Percentiles rank a stretch among this genome's conserved stretches.
Evolutionary conservation across 2,329 filamentous ascomycete genomes (phyloP).

Genomic region (Thermothelomyces thermophilus): DNA sequence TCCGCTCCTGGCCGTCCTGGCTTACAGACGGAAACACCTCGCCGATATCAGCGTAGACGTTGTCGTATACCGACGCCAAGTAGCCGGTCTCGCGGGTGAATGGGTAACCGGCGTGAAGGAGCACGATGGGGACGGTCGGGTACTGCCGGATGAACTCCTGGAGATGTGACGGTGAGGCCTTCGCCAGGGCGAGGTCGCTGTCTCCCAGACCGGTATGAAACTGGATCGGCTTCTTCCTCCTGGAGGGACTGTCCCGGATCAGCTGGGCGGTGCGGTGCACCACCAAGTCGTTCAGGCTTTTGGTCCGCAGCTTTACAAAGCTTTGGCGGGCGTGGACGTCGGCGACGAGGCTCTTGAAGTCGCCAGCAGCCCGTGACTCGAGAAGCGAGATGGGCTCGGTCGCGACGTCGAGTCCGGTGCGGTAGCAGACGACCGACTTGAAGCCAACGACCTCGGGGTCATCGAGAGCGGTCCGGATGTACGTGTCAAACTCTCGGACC

Average conservation of each 20-base stretch:
- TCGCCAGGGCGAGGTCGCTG: slow-evolving; percentile 64
- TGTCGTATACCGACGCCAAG: slow-evolving; percentile 67
- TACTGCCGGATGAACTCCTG: slow-evolving; percentile 67
- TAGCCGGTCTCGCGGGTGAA: slow-evolving; percentile 75
- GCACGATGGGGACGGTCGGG: slow-evolving; percentile 63
- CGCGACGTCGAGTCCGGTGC: slow-evolving; percentile 62
- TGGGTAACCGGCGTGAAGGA: slow-evolving; percentile 76
- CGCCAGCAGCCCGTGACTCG: slow-evolving; percentile 35
- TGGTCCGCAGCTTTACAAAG: slow-evolving; percentile 53
- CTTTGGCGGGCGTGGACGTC: slow-evolving; percentile 27
- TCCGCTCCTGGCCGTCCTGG: slow-evolving; percentile 64
- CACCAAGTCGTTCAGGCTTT: slow-evolving; percentile 62
- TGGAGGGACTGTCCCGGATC: slow-evolving; percentile 41
- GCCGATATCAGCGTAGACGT: slow-evolving; percentile 77
- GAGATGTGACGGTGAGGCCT: slow-evolving; percentile 67
- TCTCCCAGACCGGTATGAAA: slow-evolving; percentile 81
- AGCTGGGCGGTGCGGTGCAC: slow-evolving; percentile 57
- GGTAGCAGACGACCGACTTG: slow-evolving; percentile 78
- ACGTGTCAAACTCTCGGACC: slow-evolving; percentile 41
- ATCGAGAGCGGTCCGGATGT: slow-evolving; percentile 51
- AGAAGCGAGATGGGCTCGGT: slow-evolving; percentile 29
- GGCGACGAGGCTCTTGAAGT: slow-evolving; percentile 33
- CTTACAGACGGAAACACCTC: slow-evolving; percentile 76
- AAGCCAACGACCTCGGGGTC: slow-evolving; percentile 69
- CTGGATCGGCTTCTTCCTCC: slow-evolving; percentile 64